These are phyloP conservation scores for Lizonia empirigonia DNA, from an alignment of 2,329 filamentous ascomycete genomes.

Conservation along the genomic window DNA sequence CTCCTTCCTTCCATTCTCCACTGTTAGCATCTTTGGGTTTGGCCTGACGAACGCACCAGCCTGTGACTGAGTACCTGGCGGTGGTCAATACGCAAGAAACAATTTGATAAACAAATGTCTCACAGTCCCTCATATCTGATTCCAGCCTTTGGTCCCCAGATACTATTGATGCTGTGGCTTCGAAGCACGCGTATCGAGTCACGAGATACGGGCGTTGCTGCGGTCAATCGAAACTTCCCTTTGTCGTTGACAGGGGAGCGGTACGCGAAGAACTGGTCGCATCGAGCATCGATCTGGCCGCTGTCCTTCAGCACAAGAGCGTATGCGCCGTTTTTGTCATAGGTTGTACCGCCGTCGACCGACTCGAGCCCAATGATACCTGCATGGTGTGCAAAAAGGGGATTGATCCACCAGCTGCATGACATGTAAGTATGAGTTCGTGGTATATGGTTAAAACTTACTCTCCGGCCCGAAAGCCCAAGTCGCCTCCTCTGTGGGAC, in stretches of 20 bases:
- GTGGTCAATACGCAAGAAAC: not conserved
- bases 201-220: slow-evolving; percentile 49
- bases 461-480: slow-evolving; percentile 56
- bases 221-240: slow-evolving; percentile 53
- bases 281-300: slow-evolving; percentile 46
- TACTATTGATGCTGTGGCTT: slow-evolving; percentile 51
- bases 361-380: slow-evolving; percentile 55
- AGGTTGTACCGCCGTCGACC: slow-evolving; percentile 51
- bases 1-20: slow-evolving; percentile 27
- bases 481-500: slow-evolving; percentile 46
- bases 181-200: slow-evolving; percentile 53
- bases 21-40: slow-evolving; percentile 20
- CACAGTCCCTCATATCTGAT: slow-evolving; percentile 57
- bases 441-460: slow-evolving; percentile 31
- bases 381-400: slow-evolving; percentile 54
- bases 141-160: slow-evolving; percentile 55
- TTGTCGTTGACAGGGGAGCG: slow-evolving; percentile 48
- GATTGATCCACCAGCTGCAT: slow-evolving; percentile 57
- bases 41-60: slow-evolving; percentile 50
- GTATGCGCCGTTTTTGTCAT: slow-evolving; percentile 52
- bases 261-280: slow-evolving; percentile 50
- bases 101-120: slow-evolving; percentile 20
- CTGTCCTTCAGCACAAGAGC: slow-evolving; percentile 52
- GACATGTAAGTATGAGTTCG: not conserved
- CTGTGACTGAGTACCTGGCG: slow-evolving; percentile 36